These are phyloP conservation scores for Candolleomyces aberdarensis DNA, from an alignment of 768 basidiomycete genomes.

Conservation along the genomic window DNA sequence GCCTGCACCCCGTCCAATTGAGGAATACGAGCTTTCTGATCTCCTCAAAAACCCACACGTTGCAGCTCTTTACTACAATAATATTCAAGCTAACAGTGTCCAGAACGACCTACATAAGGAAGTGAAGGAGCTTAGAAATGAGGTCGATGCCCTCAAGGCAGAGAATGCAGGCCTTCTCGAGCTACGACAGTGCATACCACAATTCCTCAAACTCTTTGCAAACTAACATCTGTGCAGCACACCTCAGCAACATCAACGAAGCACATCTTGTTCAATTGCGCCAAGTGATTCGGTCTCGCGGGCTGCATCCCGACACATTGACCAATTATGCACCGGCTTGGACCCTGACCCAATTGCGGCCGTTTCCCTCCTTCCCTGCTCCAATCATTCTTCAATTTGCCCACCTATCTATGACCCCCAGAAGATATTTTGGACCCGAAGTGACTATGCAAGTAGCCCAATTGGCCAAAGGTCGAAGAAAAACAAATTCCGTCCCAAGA, in stretches of 20 bases:
- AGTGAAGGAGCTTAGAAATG: not conserved
- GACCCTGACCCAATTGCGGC: too few relatives aligned
- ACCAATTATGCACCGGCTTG: not conserved
- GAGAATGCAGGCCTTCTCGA: not conserved
- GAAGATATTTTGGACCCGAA: not conserved
- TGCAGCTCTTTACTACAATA: not conserved
- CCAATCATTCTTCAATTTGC: not conserved
- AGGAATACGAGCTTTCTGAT: not conserved
- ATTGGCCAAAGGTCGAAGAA: not conserved
- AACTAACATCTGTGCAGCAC: too few relatives aligned
- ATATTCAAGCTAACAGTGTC: not conserved
- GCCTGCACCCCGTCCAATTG: too few relatives aligned
- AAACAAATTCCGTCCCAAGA: not conserved
- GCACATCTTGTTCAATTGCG: not conserved
- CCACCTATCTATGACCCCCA: not conserved
- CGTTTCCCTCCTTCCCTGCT: not conserved
- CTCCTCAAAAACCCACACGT: not conserved
- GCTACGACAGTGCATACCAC: too few relatives aligned
- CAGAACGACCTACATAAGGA: not conserved
- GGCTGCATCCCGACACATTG: not conserved
- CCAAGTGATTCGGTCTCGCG: not conserved
- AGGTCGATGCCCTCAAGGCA: not conserved
- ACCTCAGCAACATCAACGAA: not conserved
- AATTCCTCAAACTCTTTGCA: too few relatives aligned
- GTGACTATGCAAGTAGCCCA: not conserved